A percentile compares a stretch with the other conserved stretches of the same genome.
Evolutionary conservation across 371 early-diverging fungal genomes (phyloP).

Genomic region (Ecytonucleospora hepatopenaei): DNA sequence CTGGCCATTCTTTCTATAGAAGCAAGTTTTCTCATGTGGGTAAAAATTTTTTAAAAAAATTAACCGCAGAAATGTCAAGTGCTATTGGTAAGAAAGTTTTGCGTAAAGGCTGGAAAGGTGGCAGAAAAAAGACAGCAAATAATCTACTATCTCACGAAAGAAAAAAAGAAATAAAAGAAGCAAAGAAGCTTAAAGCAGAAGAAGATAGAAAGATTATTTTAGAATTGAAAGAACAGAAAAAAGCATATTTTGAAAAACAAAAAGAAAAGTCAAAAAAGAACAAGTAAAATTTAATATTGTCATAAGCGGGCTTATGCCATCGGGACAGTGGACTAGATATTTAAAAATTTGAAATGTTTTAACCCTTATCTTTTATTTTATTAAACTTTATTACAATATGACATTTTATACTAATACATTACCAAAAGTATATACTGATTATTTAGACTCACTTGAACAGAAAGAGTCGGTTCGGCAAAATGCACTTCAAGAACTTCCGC

Average conservation of each 20-base stretch:
- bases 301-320: too few species aligned
- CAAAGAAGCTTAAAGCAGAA: conserved; percentile 7
- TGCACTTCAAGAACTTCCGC: too few species aligned
- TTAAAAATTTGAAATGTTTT: too few species aligned
- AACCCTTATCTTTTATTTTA: too few species aligned
- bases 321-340: too few species aligned
- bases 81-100: conserved; percentile 5
- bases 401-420: too few species aligned
- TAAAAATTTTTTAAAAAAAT: conserved; percentile 27
- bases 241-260: conserved; percentile 5
- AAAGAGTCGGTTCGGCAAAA: too few species aligned
- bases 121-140: not conserved
- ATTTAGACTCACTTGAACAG: too few species aligned
- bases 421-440: too few species aligned
- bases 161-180: conserved; percentile 10
- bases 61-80: too few species aligned
- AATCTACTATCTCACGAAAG: not conserved
- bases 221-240: conserved; percentile 12
- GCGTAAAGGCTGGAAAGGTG: conserved; percentile 4
- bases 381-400: too few species aligned
- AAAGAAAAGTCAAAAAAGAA: not conserved
- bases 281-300: too few species aligned
- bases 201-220: not conserved
- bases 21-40: conserved; percentile 35
- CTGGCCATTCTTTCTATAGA: conserved; percentile 70